Evolutionary conservation across 495 filamentous ascomycete species (phyloP).

Genomic region (Staphylotrichum tortipilum): DNA sequence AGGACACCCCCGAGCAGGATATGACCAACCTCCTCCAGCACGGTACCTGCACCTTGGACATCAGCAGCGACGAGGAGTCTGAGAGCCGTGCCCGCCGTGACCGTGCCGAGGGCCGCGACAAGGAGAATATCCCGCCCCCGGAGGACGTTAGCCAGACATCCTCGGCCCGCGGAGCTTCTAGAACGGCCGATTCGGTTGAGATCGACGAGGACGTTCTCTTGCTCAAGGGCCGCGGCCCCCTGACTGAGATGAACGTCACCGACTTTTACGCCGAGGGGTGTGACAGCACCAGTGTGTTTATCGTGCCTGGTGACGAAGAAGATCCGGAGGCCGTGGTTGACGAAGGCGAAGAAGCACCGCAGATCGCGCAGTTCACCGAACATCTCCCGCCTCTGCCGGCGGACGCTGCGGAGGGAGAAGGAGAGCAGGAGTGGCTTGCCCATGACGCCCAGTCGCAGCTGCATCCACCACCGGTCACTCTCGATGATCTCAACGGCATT

Average conservation of each 20-base stretch:
- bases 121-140: slow-evolving; percentile 85
- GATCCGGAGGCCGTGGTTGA: slow-evolving; percentile 21
- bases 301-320: slow-evolving; percentile 52
- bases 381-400: slow-evolving; percentile 6
- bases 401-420: slow-evolving; percentile 4
- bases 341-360: background rate
- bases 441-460: background rate
- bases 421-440: slow-evolving; percentile 2
- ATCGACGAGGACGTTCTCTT: slow-evolving; percentile 35
- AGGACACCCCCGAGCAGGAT: slow-evolving; percentile 81
- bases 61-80: slow-evolving; percentile 60
- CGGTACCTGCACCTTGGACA: slow-evolving; percentile 75
- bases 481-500: slow-evolving; percentile 18
- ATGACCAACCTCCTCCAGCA: slow-evolving; percentile 88
- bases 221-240: slow-evolving; percentile 52
- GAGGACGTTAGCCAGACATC: slow-evolving; percentile 49
- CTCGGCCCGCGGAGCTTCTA: background rate
- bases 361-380: slow-evolving; percentile 10
- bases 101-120: slow-evolving; percentile 53
- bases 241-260: slow-evolving; percentile 59
- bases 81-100: slow-evolving; percentile 47
- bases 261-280: slow-evolving; percentile 67
- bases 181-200: slow-evolving; percentile 14
- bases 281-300: slow-evolving; percentile 50
- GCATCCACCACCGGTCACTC: slow-evolving; percentile 23